Evolutionary conservation across 371 early-diverging fungal genomes (phyloP).

Genomic region (Blastocladiella emersonii): DNA sequence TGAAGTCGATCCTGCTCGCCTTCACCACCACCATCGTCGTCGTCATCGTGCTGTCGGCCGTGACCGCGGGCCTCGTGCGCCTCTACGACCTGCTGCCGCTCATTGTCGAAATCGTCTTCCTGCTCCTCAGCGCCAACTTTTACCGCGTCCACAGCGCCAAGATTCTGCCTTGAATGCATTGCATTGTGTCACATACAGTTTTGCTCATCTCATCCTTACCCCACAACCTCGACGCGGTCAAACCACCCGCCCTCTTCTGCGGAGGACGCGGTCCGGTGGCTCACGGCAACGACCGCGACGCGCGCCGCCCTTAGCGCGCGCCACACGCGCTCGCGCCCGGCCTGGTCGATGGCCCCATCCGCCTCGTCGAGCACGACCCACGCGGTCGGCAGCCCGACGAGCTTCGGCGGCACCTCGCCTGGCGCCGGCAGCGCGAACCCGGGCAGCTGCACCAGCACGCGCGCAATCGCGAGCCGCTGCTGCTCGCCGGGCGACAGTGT

Average conservation of each 20-base stretch:
- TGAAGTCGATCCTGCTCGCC: neutral
- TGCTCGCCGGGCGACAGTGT: conserved; percentile 65
- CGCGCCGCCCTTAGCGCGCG: no score
- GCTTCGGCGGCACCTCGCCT: no score
- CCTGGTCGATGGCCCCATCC: no score
- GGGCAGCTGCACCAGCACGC: conserved; percentile 49
- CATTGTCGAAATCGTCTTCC: neutral
- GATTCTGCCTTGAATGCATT: neutral
- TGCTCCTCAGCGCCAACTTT: neutral
- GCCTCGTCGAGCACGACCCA: no score
- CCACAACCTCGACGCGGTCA: no score
- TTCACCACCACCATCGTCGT: neutral
- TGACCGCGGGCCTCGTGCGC: neutral
- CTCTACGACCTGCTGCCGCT: neutral
- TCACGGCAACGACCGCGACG: no score
- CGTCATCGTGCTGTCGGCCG: neutral
- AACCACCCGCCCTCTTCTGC: no score
- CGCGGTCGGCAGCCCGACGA: no score
- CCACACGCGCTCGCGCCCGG: no score
- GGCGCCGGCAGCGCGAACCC: no score
- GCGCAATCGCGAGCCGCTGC: conserved; percentile 52
- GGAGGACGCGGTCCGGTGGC: no score
- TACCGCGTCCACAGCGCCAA: neutral
- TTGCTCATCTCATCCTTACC: no score
- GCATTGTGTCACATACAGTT: neutral